phyloP scores from a whole-genome alignment of 129 eudicot species.

The Mikania micrantha region DNA sequence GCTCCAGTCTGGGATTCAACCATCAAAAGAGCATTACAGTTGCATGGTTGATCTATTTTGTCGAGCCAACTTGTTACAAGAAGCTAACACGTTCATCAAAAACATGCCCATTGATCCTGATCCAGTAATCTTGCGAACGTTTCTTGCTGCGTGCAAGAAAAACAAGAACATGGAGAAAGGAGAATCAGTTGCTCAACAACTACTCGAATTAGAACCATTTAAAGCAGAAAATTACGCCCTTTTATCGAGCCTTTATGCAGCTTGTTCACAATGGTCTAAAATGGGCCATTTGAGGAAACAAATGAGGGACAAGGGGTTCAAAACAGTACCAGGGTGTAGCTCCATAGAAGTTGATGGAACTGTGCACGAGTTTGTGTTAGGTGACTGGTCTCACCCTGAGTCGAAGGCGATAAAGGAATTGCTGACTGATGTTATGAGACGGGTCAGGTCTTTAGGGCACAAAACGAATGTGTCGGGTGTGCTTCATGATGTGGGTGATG shows the following conservation, averaged over 20 bases:
- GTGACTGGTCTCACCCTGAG: conserved; percentile 57
- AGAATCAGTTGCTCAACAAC: conserved; percentile 28
- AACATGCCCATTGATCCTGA: conserved; percentile 52
- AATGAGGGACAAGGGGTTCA: conserved; percentile 45
- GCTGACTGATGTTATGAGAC: conserved; percentile 25
- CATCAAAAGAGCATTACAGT: conserved; percentile 60
- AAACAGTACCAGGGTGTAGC: conserved; percentile 53
- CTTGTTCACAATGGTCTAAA: conserved; percentile 43
- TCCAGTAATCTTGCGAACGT: conserved; percentile 52
- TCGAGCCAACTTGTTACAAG: conserved; percentile 40
- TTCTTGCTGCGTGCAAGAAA: conserved; percentile 52
- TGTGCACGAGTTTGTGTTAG: conserved; percentile 54
- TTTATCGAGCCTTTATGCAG: conserved; percentile 52
- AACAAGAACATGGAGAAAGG: conserved; percentile 37
- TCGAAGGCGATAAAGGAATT: conserved; percentile 37
- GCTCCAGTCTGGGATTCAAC: conserved; percentile 41
- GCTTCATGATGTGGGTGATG: conserved; percentile 43
- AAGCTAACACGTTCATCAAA: conserved; percentile 35
- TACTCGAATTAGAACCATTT: conserved; percentile 47
- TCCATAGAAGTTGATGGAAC: conserved; percentile 57
- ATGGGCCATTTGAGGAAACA: conserved; percentile 43
- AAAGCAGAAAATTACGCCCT: conserved; percentile 56
- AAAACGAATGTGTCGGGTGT: conserved; percentile 39
- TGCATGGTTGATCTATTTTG: conserved; percentile 63
- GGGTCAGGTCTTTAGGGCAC: conserved; percentile 36